Evolutionary conservation across 441 rosid species (phyloP).

Genomic region (Metrosideros polymorpha): DNA sequence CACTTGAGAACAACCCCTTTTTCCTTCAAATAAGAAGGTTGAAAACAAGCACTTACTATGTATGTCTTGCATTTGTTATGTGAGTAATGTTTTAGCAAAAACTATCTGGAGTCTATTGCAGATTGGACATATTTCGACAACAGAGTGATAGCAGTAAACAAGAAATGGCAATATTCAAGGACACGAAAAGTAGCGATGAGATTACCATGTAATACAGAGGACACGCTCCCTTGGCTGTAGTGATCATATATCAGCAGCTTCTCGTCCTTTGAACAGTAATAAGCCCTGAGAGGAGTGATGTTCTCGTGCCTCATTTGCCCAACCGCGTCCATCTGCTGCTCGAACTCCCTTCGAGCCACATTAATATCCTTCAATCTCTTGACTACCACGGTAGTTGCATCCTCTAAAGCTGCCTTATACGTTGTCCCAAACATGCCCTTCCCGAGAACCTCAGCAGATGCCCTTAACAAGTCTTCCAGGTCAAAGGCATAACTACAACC

Average conservation of each 20-base stretch:
- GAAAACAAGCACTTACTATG: not conserved
- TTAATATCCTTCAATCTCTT: slow-evolving; percentile 21
- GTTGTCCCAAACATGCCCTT: slow-evolving; percentile 82
- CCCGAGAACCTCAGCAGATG: slow-evolving; percentile 92
- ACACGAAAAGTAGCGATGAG: not conserved
- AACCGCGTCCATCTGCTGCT: slow-evolving; percentile 3
- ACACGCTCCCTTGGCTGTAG: slow-evolving; percentile 1
- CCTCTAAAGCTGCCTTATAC: slow-evolving; percentile 74
- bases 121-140: not conserved
- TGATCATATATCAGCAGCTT: slow-evolving; percentile 3
- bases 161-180: not conserved
- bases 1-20: not conserved
- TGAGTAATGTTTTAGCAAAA: not conserved
- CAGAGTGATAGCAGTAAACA: not conserved
- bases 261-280: slow-evolving; percentile 4
- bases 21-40: not conserved
- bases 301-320: not conserved
- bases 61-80: not conserved
- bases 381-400: slow-evolving; percentile 53
- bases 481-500: slow-evolving; percentile 66
- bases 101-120: not conserved
- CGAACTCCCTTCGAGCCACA: not conserved
- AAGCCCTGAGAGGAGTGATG: not conserved
- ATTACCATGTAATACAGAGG: slow-evolving; percentile 4
- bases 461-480: slow-evolving; percentile 69